These are phyloP conservation scores for Umbellularia californica DNA, from an alignment of 164 flowering plant genomes.

Conservation along the genomic window DNA sequence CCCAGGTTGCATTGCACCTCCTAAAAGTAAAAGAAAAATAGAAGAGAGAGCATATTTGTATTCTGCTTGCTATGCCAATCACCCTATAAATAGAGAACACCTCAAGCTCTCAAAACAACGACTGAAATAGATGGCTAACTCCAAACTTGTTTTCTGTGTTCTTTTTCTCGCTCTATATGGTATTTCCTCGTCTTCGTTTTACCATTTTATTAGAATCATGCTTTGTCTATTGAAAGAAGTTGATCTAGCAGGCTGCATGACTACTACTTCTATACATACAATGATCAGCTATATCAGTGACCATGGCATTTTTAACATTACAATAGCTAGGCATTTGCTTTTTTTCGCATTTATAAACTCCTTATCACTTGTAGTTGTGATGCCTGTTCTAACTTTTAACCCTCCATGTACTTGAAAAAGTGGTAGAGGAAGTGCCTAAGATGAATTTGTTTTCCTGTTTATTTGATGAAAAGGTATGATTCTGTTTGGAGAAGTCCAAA, in stretches of 20 bases:
- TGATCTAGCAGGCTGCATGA: neutral
- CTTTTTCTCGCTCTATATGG: neutral
- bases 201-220: neutral
- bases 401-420: neutral
- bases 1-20: neutral
- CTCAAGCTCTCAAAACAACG: neutral
- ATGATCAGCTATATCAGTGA: neutral
- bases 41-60: neutral
- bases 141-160: neutral
- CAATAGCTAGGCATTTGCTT: neutral
- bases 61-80: neutral
- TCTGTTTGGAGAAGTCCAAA: neutral
- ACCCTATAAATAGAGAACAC: neutral
- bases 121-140: neutral
- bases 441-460: neutral
- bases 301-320: neutral
- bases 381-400: neutral
- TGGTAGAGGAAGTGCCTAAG: neutral
- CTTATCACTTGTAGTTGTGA: neutral
- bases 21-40: neutral
- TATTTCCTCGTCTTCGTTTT: neutral
- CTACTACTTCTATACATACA: neutral
- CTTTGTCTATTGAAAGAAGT: no score
- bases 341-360: neutral
- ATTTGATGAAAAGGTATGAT: slow-evolving; percentile 1